Evolutionary conservation across 2,329 filamentous ascomycete genomes (phyloP), one percentile per base, ranked within the genome.

Genomic region (Mycosphaerella arachidis): DNA sequence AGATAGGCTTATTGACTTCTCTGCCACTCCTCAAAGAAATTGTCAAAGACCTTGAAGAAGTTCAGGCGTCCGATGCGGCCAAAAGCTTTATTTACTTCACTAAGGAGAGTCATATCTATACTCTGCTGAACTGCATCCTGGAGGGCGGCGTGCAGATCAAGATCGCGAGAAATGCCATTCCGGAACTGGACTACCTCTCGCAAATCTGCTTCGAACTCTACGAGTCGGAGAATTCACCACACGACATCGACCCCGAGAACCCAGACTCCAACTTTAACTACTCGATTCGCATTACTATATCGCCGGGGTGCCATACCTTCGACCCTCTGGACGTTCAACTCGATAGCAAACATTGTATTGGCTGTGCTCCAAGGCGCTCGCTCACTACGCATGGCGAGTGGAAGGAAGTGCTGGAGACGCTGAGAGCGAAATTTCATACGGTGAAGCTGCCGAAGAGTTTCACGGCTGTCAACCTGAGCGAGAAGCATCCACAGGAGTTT

Each of bases 61-160:
- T 97, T 75, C 94, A 99, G 76, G 93, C 94, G 3, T 95, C 91
- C 0, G 88, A 93, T 56, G 90, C 95, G 66, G 92, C 92, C 48
- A 97, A 97, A 73, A 93, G 89, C 1, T 97, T 97, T 80, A 91
- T 97, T 77, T 99, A 99, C 78, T 99, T 99, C 76, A 99, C 94
- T 64, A 99, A 99, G 76, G 94, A 99, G 76, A 96, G 91, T 0
- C 94, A 99, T 74, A 97, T 99, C 64, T 99, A 99, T 78, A 99
- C 94, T 5, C 83, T 99, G 5, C 84, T 99, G 60, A 99, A 99
- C 75, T 97, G 93, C 74, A 97, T 99, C 67, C 84, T 99, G 29
- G 94, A 99, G 74, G 94, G 95, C 62, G 95, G 94, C 31, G 90
- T 99, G 66, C 90, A 95, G 72, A 97, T 93, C 27, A 99, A 99